Conservation (phyloP, 306 rosid species). For the Pyrus pyrifolia region DNA sequence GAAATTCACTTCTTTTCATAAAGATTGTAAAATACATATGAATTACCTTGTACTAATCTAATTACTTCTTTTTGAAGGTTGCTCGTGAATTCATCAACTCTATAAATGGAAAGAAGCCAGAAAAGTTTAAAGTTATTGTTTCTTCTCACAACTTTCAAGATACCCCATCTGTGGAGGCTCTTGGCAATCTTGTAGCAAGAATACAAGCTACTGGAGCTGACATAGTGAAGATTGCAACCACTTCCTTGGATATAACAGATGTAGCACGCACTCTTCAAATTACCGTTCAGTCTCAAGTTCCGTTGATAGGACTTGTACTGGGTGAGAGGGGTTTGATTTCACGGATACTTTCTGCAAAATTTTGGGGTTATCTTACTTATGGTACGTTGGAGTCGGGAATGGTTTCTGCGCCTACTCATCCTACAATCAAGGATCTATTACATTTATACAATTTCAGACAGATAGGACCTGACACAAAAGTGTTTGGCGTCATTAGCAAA, state of each 20-base stretch:
- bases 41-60: constrained; percentile 14
- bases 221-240: constrained; percentile 86
- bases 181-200: constrained; percentile 81
- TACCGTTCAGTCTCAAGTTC: constrained; percentile 81
- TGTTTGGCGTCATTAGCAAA: constrained; percentile 81
- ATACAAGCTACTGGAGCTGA: constrained; percentile 92
- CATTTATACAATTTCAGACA: constrained; percentile 62
- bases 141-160: constrained; percentile 80
- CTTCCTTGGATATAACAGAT: constrained; percentile 82
- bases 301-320: constrained; percentile 85
- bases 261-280: constrained; percentile 76
- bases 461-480: constrained; percentile 73
- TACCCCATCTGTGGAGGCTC: constrained; percentile 81
- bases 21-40: neutral
- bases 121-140: constrained; percentile 61
- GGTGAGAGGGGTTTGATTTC: constrained; percentile 84
- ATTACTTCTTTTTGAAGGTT: constrained; percentile 49
- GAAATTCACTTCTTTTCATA: neutral
- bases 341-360: constrained; percentile 79
- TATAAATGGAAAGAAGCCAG: constrained; percentile 47
- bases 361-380: constrained; percentile 86
- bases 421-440: constrained; percentile 65
- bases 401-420: constrained; percentile 94
- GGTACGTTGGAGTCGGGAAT: constrained; percentile 68
- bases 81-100: constrained; percentile 68